phyloP scores from a whole-genome alignment of 768 basidiomycete genomes.

The Lentinula raphanica region DNA sequence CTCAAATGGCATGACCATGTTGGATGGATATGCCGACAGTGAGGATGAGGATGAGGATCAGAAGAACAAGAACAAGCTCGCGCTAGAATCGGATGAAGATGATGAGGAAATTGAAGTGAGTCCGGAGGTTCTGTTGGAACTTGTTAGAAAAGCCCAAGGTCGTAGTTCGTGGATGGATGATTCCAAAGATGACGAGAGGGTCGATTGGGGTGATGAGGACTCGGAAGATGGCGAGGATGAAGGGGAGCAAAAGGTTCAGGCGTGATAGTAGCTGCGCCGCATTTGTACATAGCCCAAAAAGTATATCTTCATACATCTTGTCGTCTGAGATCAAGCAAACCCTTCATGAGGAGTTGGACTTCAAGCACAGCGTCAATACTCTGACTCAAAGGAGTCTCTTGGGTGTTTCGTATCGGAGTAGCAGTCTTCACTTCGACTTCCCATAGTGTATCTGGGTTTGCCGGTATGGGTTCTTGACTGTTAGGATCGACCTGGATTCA shows the following conservation, averaged over 20 bases:
- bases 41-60: constrained; percentile 33
- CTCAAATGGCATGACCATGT: constrained; percentile 30
- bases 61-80: too few relatives aligned
- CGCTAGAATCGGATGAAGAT: constrained; percentile 32
- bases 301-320: constrained; percentile 49
- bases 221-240: constrained; percentile 28
- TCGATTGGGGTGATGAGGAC: constrained; percentile 5
- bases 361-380: constrained; percentile 74
- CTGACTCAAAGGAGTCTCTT: constrained; percentile 66
- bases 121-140: constrained; percentile 35
- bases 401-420: constrained; percentile 70
- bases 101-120: constrained; percentile 32
- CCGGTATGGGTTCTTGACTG: constrained; percentile 70
- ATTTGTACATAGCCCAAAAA: not conserved
- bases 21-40: constrained; percentile 49
- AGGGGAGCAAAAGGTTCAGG: constrained; percentile 10
- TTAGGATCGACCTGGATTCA: constrained; percentile 60
- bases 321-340: constrained; percentile 69
- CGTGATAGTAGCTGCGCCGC: too few relatives aligned
- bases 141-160: constrained; percentile 34
- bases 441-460: constrained; percentile 79
- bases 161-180: constrained; percentile 22
- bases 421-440: constrained; percentile 87
- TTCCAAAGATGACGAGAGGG: constrained; percentile 24
- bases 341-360: constrained; percentile 81